Percentiles rank a stretch among this genome's conserved stretches.
phyloP scores from a whole-genome alignment of 805 yeast species.

The Yueomyces sp. region DNA sequence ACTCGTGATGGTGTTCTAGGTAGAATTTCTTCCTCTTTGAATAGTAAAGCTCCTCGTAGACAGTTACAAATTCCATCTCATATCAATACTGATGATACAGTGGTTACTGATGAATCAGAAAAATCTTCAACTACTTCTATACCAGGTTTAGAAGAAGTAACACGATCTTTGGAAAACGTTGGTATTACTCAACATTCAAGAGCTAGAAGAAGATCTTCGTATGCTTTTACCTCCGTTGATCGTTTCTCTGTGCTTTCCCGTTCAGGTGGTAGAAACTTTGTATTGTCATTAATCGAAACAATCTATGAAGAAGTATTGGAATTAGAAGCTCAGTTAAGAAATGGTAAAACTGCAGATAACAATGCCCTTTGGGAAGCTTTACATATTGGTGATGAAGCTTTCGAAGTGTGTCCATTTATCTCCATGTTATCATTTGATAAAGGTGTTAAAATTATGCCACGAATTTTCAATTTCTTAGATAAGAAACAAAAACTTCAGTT shows the following conservation, averaged over 20 bases:
- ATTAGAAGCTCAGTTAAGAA: slow-evolving; percentile 64
- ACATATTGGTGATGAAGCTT: slow-evolving; percentile 48
- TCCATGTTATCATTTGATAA: slow-evolving; percentile 74
- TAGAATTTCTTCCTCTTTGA: slow-evolving; percentile 66
- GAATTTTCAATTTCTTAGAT: slow-evolving; percentile 71
- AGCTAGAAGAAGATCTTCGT: slow-evolving; percentile 25
- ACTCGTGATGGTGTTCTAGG: slow-evolving; percentile 78
- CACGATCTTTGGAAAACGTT: slow-evolving; percentile 20
- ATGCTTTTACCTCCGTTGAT: slow-evolving; percentile 23
- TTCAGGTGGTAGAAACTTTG: slow-evolving; percentile 36
- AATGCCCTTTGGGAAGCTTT: slow-evolving; percentile 63
- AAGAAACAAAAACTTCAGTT: slow-evolving; percentile 66
- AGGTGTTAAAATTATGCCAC: slow-evolving; percentile 78
- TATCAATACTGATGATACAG: slow-evolving; percentile 22
- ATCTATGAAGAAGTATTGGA: slow-evolving; percentile 66
- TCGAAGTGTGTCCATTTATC: slow-evolving; percentile 63
- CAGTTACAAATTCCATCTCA: slow-evolving; percentile 47
- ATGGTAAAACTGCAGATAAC: slow-evolving; percentile 33
- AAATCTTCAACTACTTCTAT: slow-evolving; percentile 9
- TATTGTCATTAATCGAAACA: slow-evolving; percentile 59
- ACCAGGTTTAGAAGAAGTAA: slow-evolving; percentile 20
- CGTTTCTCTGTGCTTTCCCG: slow-evolving; percentile 23
- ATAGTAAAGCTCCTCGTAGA: slow-evolving; percentile 78
- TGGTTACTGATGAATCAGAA: slow-evolving; percentile 28
- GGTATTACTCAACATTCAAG: slow-evolving; percentile 15